Conservation (phyloP, 2,329 filamentous ascomycete genomes). For the Coniochaeta hoffmannii region DNA sequence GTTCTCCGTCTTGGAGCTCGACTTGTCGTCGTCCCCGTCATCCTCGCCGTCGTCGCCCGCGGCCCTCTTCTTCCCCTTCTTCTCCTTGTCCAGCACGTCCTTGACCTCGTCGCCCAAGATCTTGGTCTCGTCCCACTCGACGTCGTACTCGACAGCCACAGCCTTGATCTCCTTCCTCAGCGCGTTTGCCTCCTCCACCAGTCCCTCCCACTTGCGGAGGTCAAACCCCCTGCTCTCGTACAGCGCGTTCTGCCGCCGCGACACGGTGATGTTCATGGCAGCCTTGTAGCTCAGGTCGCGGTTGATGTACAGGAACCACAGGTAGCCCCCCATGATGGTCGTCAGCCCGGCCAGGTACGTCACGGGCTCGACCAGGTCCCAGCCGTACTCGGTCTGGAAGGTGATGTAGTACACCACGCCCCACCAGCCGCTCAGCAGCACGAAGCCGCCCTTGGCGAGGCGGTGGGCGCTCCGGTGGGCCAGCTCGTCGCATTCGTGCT, state of each 20-base stretch:
- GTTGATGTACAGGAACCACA: slow-evolving; percentile 93
- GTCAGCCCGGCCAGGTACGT: slow-evolving; percentile 84
- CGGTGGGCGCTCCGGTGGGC: slow-evolving; percentile 73
- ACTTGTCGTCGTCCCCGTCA: slow-evolving; percentile 25
- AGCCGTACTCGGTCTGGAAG: slow-evolving; percentile 69
- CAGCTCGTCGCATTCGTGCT: slow-evolving; percentile 71
- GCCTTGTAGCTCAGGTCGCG: slow-evolving; percentile 80
- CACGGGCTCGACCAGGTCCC: slow-evolving; percentile 86
- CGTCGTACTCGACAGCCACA: slow-evolving; percentile 80
- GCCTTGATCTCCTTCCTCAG: slow-evolving; percentile 71
- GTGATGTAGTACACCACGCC: slow-evolving; percentile 67
- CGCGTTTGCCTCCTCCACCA: slow-evolving; percentile 74
- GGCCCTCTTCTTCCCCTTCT: slow-evolving; percentile 27
- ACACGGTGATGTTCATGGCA: slow-evolving; percentile 82
- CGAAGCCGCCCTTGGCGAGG: slow-evolving; percentile 74
- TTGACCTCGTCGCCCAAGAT: slow-evolving; percentile 65
- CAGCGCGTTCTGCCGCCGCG: slow-evolving; percentile 64
- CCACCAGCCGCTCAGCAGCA: slow-evolving; percentile 70
- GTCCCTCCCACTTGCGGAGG: slow-evolving; percentile 64
- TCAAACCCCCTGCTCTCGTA: slow-evolving; percentile 75
- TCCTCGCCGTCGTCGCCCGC: slow-evolving; percentile 32
- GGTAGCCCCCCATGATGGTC: slow-evolving; percentile 80
- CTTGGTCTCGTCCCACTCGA: slow-evolving; percentile 74
- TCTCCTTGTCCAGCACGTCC: slow-evolving; percentile 44
- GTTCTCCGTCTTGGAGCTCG: slow-evolving; percentile 10